A percentile compares a stretch with the other conserved stretches of the same genome.
Conservation (phyloP, 345 rosid genomes). For the Murraya paniculata region DNA sequence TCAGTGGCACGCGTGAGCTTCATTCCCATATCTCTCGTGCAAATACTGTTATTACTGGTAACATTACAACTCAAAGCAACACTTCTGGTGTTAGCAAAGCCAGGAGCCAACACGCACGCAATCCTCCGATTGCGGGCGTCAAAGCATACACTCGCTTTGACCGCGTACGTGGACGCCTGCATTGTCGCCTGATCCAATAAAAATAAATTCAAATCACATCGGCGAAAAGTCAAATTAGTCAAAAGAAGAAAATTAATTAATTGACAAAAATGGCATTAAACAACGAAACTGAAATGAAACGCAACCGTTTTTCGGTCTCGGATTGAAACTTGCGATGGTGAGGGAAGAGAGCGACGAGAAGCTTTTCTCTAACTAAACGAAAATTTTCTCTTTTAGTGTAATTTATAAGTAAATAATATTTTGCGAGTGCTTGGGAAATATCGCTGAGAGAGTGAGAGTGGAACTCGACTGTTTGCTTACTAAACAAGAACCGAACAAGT, state of each 20-base stretch:
- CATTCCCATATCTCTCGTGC: conserved; percentile 54
- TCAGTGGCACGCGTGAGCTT: conserved; percentile 54
- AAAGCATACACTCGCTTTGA: conserved; percentile 41
- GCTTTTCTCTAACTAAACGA: background rate
- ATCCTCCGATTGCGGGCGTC: conserved; percentile 33
- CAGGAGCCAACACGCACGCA: background rate
- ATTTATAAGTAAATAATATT: background rate
- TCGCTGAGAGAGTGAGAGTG: conserved; percentile 39
- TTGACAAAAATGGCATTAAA: background rate
- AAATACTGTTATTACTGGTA: conserved; percentile 8
- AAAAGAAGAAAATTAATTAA: background rate
- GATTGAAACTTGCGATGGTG: background rate
- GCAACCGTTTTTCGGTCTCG: background rate
- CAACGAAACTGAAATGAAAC: background rate
- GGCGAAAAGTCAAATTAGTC: conserved; percentile 23
- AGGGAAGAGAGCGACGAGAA: background rate
- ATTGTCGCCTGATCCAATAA: conserved; percentile 32
- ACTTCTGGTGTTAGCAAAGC: conserved; percentile 22
- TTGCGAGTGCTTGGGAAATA: conserved; percentile 32
- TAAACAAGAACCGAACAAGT: conserved; percentile 14
- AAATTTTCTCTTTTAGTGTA: background rate
- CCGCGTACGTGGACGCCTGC: conserved; percentile 58
- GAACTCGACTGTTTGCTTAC: conserved; percentile 11
- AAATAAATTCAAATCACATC: conserved; percentile 14
- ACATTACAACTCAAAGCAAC: conserved; percentile 3